phyloP scores from a whole-genome alignment of 495 filamentous ascomycete genomes.

The Niebla homalea region DNA sequence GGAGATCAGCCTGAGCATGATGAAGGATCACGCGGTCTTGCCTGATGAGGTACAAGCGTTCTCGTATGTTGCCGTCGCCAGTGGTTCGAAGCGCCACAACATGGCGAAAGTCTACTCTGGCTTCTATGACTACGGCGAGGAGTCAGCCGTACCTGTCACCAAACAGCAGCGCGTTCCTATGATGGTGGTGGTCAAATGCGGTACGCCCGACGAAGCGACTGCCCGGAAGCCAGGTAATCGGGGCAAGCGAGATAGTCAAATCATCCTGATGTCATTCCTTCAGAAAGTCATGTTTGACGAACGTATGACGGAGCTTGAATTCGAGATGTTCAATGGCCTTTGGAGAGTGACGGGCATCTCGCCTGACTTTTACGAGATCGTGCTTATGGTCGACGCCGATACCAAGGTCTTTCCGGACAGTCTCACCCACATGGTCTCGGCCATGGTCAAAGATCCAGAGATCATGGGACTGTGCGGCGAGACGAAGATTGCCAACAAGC shows the following conservation, averaged over 20 bases:
- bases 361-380: conserved; percentile 92
- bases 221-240: conserved; percentile 87
- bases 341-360: conserved; percentile 98
- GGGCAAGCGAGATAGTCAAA: conserved; percentile 96
- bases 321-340: conserved; percentile 98
- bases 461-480: conserved; percentile 99
- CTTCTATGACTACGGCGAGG: conserved; percentile 89
- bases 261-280: conserved; percentile 97
- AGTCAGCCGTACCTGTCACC: conserved; percentile 62
- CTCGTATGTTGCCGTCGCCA: conserved; percentile 94
- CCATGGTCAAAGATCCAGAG: conserved; percentile 98
- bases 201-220: conserved; percentile 72
- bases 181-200: conserved; percentile 94
- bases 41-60: conserved; percentile 73
- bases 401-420: conserved; percentile 98
- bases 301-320: conserved; percentile 99
- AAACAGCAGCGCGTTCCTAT: conserved; percentile 98
- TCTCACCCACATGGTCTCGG: conserved; percentile 95
- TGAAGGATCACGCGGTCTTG: conserved; percentile 74
- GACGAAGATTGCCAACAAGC: conserved; percentile 99
- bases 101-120: conserved; percentile 98
- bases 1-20: conserved; percentile 82
- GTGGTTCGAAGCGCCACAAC: conserved; percentile 93
- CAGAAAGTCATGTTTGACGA: conserved; percentile 99
- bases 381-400: conserved; percentile 98